Conservation (phyloP, 1,284 basidiomycete species). For the Microstroma glucosiphilum region DNA sequence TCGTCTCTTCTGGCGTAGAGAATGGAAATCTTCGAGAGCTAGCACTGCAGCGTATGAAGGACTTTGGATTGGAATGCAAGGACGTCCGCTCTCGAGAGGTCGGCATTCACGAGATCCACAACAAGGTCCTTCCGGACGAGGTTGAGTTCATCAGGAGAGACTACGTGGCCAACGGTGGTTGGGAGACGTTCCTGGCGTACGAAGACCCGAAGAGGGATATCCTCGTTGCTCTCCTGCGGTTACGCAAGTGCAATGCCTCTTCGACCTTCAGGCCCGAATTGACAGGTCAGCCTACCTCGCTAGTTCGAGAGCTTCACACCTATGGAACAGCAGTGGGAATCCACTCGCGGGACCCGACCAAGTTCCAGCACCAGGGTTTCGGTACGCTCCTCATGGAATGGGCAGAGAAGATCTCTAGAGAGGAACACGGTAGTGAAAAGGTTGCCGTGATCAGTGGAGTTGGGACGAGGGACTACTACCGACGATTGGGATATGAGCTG, state of each 20-base stretch:
- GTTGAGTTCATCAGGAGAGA: conserved; percentile 95
- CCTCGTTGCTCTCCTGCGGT: conserved; percentile 81
- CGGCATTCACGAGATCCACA: conserved; percentile 96
- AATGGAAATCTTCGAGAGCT: conserved; percentile 96
- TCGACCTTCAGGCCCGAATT: conserved; percentile 95
- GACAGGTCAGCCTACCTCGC: conserved; percentile 73
- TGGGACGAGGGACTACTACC: conserved; percentile 89
- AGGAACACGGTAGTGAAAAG: conserved; percentile 91
- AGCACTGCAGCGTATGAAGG: conserved; percentile 94
- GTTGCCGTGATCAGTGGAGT: conserved; percentile 95
- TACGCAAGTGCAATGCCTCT: conserved; percentile 90
- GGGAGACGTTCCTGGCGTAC: conserved; percentile 99
- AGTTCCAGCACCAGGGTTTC: conserved; percentile 69
- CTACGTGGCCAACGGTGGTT: conserved; percentile 88
- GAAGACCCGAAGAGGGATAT: conserved; percentile 97
- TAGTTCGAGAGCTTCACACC: conserved; percentile 95
- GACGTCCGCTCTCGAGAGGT: conserved; percentile 98
- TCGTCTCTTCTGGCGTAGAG: conserved; percentile 93
- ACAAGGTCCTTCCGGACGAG: conserved; percentile 90
- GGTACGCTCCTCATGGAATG: conserved; percentile 98
- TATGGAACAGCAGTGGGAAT: conserved; percentile 97
- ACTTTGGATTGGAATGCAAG: conserved; percentile 94
- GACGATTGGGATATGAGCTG: conserved; percentile 82
- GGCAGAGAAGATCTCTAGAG: conserved; percentile 93
- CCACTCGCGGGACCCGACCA: conserved; percentile 92